Evolutionary conservation across 1,284 basidiomycete genomes (phyloP).

Genomic region (Papiliotrema fonsecae): DNA sequence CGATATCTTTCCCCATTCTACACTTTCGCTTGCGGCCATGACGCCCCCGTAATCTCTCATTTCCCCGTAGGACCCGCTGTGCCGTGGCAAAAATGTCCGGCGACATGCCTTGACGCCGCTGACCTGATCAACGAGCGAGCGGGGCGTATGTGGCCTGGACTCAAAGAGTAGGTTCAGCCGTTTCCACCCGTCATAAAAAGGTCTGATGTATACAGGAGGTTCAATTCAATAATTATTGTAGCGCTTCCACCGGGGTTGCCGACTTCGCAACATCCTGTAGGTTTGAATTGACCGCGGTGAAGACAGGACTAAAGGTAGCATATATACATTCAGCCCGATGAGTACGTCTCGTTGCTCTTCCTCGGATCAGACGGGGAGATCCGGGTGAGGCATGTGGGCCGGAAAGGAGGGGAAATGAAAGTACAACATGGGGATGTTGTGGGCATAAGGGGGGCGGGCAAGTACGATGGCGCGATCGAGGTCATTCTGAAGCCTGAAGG

Average conservation of each 20-base stretch:
- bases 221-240: slow-evolving; percentile 33
- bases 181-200: not conserved
- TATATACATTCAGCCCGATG: slow-evolving; percentile 9
- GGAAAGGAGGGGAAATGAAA: slow-evolving; percentile 15
- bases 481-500: slow-evolving; percentile 26
- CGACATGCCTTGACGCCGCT: slow-evolving; percentile 15
- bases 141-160: slow-evolving; percentile 26
- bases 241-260: slow-evolving; percentile 23
- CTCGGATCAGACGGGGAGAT: slow-evolving; percentile 6
- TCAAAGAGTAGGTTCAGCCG: slow-evolving; percentile 26
- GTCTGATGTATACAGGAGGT: slow-evolving; percentile 16
- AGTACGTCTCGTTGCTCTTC: slow-evolving; percentile 18
- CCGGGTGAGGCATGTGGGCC: not conserved
- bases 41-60: slow-evolving; percentile 12
- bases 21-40: slow-evolving; percentile 28
- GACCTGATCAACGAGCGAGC: slow-evolving; percentile 35
- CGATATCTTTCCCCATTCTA: slow-evolving; percentile 34
- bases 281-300: slow-evolving; percentile 5
- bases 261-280: slow-evolving; percentile 15
- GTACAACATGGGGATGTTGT: slow-evolving; percentile 42
- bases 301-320: slow-evolving; percentile 5
- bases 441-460: slow-evolving; percentile 23
- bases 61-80: slow-evolving; percentile 19
- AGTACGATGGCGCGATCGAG: slow-evolving; percentile 26
- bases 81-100: slow-evolving; percentile 18